Conservation (phyloP, 1,139 yeast species). For the Saccharomyces hybrid region DNA sequence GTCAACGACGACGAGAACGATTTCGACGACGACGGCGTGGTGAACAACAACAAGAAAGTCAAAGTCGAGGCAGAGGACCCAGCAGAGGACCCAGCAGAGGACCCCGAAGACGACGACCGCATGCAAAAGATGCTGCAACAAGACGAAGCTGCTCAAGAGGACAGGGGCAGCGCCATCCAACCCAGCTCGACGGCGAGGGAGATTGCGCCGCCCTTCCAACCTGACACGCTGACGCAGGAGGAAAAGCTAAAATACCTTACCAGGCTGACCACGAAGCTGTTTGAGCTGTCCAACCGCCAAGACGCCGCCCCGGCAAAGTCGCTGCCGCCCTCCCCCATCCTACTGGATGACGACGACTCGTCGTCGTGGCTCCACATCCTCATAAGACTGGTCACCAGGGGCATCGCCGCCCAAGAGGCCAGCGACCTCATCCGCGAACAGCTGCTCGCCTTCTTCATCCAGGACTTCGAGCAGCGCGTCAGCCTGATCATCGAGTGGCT, state of each 20-base stretch:
- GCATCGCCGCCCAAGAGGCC: slow-evolving; percentile 42
- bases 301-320: neutral
- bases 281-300: neutral
- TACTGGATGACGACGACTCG: slow-evolving; percentile 38
- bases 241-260: neutral
- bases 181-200: neutral
- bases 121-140: slow-evolving; percentile 13
- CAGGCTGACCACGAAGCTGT: neutral
- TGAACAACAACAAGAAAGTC: slow-evolving; percentile 23
- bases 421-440: slow-evolving; percentile 61
- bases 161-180: neutral
- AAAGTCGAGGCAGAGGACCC: slow-evolving; percentile 22
- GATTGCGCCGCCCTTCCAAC: neutral
- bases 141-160: neutral
- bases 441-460: slow-evolving; percentile 65
- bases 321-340: neutral
- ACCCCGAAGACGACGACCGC: slow-evolving; percentile 19
- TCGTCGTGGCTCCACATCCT: slow-evolving; percentile 68
- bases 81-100: slow-evolving; percentile 2
- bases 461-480: slow-evolving; percentile 62
- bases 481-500: slow-evolving; percentile 88
- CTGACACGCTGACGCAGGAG: neutral
- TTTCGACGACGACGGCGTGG: slow-evolving; percentile 8
- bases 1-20: too few relatives aligned
- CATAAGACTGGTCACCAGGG: slow-evolving; percentile 75